Conservation (phyloP, 2,329 filamentous ascomycete genomes). For the Fusarium subglutinans region DNA sequence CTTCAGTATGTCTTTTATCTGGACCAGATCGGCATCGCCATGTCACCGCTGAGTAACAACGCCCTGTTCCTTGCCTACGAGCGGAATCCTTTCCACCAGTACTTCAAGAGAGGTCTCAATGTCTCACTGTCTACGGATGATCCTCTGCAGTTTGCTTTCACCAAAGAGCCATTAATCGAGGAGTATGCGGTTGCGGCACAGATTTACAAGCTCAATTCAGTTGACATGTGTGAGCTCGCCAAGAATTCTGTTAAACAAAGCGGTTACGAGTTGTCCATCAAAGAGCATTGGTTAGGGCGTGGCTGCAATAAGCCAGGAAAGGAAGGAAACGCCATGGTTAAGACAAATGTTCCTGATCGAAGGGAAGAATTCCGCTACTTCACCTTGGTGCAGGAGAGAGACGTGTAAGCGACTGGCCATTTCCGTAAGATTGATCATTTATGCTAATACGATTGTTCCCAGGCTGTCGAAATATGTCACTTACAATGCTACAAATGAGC, state of each 20-base stretch:
- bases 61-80: constrained; percentile 96
- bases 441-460: constrained; percentile 1
- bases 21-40: constrained; percentile 97
- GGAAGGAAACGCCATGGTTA: constrained; percentile 88
- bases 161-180: constrained; percentile 96
- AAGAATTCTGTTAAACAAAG: constrained; percentile 96
- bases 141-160: constrained; percentile 96
- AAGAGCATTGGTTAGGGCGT: constrained; percentile 88
- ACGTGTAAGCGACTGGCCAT: constrained; percentile 71
- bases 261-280: constrained; percentile 89
- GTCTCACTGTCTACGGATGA: constrained; percentile 97
- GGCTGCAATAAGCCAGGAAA: constrained; percentile 82
- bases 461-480: constrained; percentile 57
- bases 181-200: constrained; percentile 98
- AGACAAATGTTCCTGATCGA: constrained; percentile 95
- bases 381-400: constrained; percentile 83
- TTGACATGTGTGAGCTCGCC: constrained; percentile 98
- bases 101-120: constrained; percentile 94
- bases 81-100: constrained; percentile 93
- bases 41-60: constrained; percentile 99
- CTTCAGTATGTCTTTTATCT: constrained; percentile 98
- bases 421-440: neutral
- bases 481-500: constrained; percentile 44
- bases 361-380: constrained; percentile 89
- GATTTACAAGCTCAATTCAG: constrained; percentile 96